Percentiles rank a stretch among this genome's conserved stretches.
Conservation (phyloP, 345 rosid genomes). For the Eucalyptus polybractea region DNA sequence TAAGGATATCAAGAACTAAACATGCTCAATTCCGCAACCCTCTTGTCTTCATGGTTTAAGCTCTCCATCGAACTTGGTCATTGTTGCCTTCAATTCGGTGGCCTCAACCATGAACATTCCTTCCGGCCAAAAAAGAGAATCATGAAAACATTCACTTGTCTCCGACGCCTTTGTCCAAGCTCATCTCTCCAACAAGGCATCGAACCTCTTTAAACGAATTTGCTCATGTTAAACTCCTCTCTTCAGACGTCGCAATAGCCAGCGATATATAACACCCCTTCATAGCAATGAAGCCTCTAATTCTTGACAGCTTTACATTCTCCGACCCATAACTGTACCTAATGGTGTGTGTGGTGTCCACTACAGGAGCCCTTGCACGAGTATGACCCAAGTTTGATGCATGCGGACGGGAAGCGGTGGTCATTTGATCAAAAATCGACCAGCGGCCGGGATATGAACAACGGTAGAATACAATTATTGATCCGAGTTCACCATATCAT, state of each 20-base stretch:
- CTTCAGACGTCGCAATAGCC: background rate
- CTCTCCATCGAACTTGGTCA: background rate
- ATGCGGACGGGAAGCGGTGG: background rate
- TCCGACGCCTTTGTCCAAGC: background rate
- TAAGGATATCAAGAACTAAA: background rate
- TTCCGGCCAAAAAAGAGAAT: background rate
- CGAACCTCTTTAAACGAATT: background rate
- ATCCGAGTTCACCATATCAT: background rate
- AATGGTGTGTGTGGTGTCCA: background rate
- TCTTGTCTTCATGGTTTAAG: background rate
- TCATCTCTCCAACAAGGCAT: background rate
- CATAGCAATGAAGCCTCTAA: background rate
- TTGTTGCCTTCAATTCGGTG: background rate
- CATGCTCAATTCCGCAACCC: background rate
- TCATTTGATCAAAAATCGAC: background rate
- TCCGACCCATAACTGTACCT: background rate
- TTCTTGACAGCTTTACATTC: background rate
- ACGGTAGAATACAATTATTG: background rate
- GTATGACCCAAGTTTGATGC: background rate
- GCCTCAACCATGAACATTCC: background rate
- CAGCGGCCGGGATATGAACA: background rate
- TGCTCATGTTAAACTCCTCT: background rate
- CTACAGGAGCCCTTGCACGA: background rate
- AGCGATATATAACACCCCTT: background rate
- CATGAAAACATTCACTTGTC: background rate